A percentile compares a stretch with the other conserved stretches of the same genome.
phyloP scores from a whole-genome alignment of 768 basidiomycete species.

The Hygrocybe punicea region DNA sequence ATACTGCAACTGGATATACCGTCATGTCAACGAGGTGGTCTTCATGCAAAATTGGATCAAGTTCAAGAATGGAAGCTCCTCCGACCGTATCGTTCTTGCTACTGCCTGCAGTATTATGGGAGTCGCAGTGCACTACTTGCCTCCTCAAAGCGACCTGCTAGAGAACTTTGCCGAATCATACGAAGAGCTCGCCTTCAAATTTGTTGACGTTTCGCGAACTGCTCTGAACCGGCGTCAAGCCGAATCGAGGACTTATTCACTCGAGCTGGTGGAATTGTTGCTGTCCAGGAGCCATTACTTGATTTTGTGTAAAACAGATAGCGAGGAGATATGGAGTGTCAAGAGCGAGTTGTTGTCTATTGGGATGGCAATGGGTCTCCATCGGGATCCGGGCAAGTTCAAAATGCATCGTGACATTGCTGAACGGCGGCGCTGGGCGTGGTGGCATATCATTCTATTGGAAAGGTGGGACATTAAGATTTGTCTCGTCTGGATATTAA shows the following conservation, averaged over 20 bases:
- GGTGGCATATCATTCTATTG: conserved; percentile 84
- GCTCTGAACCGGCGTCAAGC: conserved; percentile 60
- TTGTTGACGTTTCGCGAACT: conserved; percentile 64
- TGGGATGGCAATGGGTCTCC: conserved; percentile 78
- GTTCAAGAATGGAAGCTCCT: conserved; percentile 63
- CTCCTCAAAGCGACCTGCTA: conserved; percentile 59
- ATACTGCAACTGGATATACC: conserved; percentile 85
- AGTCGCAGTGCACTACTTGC: conserved; percentile 69
- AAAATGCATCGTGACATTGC: conserved; percentile 65
- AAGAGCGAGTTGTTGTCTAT: conserved; percentile 71
- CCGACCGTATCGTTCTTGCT: conserved; percentile 67
- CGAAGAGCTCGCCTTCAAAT: conserved; percentile 61
- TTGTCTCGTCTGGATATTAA: not conserved
- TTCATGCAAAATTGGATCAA: conserved; percentile 67
- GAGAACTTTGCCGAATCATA: conserved; percentile 48
- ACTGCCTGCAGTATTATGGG: conserved; percentile 75
- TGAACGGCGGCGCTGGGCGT: conserved; percentile 81
- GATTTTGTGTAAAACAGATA: conserved; percentile 67
- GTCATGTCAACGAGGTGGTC: conserved; percentile 63
- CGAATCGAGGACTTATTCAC: conserved; percentile 56
- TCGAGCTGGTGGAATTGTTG: conserved; percentile 74
- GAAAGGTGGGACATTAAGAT: conserved; percentile 53
- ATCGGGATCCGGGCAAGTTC: conserved; percentile 82
- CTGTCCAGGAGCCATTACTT: conserved; percentile 71
- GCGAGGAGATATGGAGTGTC: conserved; percentile 78